Conservation (phyloP, 371 early-diverging fungal genomes). For the Actinomucor elegans region DNA sequence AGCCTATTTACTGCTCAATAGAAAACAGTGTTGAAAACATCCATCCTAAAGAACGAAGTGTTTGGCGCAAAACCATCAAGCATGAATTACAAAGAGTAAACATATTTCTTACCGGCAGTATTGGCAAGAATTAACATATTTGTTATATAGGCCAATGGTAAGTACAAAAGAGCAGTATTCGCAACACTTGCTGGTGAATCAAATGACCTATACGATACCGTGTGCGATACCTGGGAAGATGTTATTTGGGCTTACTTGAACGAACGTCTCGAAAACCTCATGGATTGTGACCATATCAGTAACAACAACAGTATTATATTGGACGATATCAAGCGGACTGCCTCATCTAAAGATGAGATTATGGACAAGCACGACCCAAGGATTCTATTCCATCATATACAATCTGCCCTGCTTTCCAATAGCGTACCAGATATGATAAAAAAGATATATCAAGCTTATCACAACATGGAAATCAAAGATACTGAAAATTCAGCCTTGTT, state of each 20-base stretch:
- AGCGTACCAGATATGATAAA: not conserved
- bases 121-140: conserved; percentile 2
- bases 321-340: not conserved
- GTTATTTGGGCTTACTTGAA: conserved; percentile 39
- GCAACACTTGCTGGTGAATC: conserved; percentile 1
- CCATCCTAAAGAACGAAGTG: not conserved
- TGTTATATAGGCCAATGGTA: not conserved
- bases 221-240: conserved; percentile 39
- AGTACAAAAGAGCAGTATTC: not conserved
- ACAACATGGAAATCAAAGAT: not conserved
- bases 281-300: not conserved
- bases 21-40: not conserved
- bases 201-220: conserved; percentile 1
- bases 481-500: not conserved
- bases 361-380: conserved; percentile 16
- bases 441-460: not conserved
- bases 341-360: conserved; percentile 13
- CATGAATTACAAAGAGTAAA: conserved; percentile 9
- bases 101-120: no score
- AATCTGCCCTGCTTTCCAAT: conserved; percentile 8
- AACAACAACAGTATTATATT: not conserved
- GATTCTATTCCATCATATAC: conserved; percentile 20
- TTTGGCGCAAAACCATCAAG: conserved; percentile 2
- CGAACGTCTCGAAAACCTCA: conserved; percentile 3
- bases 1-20: not conserved